phyloP scores from a whole-genome alignment of 352 stramenopile species.

The Phytophthora chlamydospora region DNA sequence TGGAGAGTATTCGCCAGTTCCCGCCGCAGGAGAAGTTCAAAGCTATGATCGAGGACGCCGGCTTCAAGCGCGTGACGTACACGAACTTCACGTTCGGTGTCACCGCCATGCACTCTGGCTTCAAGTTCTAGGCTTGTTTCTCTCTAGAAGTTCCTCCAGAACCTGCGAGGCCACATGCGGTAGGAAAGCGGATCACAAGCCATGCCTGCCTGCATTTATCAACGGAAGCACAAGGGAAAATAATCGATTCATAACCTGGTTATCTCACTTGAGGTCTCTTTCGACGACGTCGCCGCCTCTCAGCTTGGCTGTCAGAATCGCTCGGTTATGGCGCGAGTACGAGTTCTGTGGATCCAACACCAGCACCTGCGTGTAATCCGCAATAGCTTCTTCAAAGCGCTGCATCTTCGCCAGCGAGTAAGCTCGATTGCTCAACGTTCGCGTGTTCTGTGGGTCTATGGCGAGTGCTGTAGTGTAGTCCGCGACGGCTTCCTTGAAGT shows the following conservation, averaged over 20 bases:
- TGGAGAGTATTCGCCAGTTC: conserved; percentile 99
- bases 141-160: conserved; percentile 12
- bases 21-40: conserved; percentile 96
- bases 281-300: conserved; percentile 49
- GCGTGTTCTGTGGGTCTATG: conserved; percentile 79
- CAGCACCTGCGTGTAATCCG: conserved; percentile 82
- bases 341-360: conserved; percentile 70
- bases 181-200: background rate
- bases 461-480: conserved; percentile 80
- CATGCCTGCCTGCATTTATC: conserved; percentile 11
- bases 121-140: conserved; percentile 84
- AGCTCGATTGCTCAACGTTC: conserved; percentile 84
- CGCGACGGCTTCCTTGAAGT: conserved; percentile 67
- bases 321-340: conserved; percentile 88
- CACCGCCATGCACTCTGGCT: conserved; percentile 97
- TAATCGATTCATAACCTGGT: conserved; percentile 10
- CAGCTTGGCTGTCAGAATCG: conserved; percentile 80
- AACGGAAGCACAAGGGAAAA: conserved; percentile 12
- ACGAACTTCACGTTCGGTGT: conserved; percentile 98
- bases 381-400: conserved; percentile 57
- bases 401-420: conserved; percentile 90
- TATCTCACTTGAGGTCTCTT: conserved; percentile 39
- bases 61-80: conserved; percentile 94
- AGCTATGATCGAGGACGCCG: conserved; percentile 93
- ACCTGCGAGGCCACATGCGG: conserved; percentile 6